Evolutionary conservation across 2,329 filamentous ascomycete species (phyloP).

Genomic region (Pseudogymnoascus sp.): DNA sequence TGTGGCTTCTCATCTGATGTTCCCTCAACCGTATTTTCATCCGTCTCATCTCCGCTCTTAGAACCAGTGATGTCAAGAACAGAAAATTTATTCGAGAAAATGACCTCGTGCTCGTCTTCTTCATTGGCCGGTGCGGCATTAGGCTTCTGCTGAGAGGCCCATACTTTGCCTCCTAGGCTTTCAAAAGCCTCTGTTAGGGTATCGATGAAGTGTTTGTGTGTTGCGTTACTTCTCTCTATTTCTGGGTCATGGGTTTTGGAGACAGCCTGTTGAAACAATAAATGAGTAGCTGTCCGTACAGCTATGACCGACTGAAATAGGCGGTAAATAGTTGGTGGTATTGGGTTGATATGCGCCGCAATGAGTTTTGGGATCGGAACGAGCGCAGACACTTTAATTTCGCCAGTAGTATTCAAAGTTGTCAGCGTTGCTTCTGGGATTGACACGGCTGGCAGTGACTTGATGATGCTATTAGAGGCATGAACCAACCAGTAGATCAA

Average conservation of each 20-base stretch:
- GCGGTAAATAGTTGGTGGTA: constrained; percentile 30
- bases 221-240: constrained; percentile 16
- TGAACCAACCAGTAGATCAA: constrained; percentile 36
- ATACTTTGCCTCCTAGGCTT: constrained; percentile 13
- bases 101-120: constrained; percentile 22
- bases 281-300: constrained; percentile 13
- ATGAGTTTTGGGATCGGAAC: constrained; percentile 36
- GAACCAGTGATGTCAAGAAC: constrained; percentile 19
- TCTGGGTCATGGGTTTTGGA: constrained; percentile 15
- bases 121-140: constrained; percentile 10
- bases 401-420: constrained; percentile 33
- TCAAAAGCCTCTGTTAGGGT: constrained; percentile 16
- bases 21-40: constrained; percentile 14
- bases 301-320: constrained; percentile 30
- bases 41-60: constrained; percentile 18
- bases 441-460: constrained; percentile 16
- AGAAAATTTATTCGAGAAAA: constrained; percentile 28
- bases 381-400: constrained; percentile 32
- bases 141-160: constrained; percentile 25
- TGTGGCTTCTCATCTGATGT: constrained; percentile 15
- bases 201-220: constrained; percentile 17
- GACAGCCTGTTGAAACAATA: constrained; percentile 12
- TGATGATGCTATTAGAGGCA: constrained; percentile 32
- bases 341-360: constrained; percentile 26
- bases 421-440: constrained; percentile 20